phyloP scores from a whole-genome alignment of 257 asterid genomes.

The Scutellaria minor region DNA sequence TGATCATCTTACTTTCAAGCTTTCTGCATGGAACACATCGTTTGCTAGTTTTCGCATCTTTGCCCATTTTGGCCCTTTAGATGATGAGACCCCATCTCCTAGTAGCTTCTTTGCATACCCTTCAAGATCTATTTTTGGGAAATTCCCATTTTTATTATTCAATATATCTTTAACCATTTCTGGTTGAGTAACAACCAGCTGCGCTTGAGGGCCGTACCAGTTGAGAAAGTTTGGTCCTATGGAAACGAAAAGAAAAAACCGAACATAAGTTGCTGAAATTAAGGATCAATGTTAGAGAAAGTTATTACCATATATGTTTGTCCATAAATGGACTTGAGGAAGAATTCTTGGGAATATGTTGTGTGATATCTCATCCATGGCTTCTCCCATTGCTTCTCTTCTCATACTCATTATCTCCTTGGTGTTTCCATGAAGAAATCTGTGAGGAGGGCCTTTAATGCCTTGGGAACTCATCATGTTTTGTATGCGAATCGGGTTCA shows the following conservation, averaged over 20 bases:
- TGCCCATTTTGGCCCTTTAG: slow-evolving; percentile 70
- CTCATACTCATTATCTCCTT: slow-evolving; percentile 54
- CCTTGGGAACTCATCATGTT: slow-evolving; percentile 54
- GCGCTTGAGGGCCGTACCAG: slow-evolving; percentile 65
- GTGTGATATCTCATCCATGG: slow-evolving; percentile 57
- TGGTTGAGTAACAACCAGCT: slow-evolving; percentile 63
- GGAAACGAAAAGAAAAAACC: neutral
- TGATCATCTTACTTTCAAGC: slow-evolving; percentile 51
- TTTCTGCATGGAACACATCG: slow-evolving; percentile 60
- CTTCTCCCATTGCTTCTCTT: slow-evolving; percentile 39
- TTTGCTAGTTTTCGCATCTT: slow-evolving; percentile 65
- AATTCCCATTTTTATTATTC: slow-evolving; percentile 48
- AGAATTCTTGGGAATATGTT: slow-evolving; percentile 59
- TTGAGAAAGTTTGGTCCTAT: slow-evolving; percentile 54
- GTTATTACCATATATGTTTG: slow-evolving; percentile 46
- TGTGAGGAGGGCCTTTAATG: slow-evolving; percentile 60
- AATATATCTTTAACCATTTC: slow-evolving; percentile 61
- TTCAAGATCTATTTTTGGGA: slow-evolving; percentile 65
- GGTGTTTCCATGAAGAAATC: slow-evolving; percentile 60
- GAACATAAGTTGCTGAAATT: neutral
- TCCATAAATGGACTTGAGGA: slow-evolving; percentile 62
- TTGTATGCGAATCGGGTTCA: slow-evolving; percentile 46
- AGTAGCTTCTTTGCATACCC: slow-evolving; percentile 62
- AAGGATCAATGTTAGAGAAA: neutral
- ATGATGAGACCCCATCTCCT: slow-evolving; percentile 71